Evolutionary conservation across 495 filamentous ascomycete genomes (phyloP), one percentile per base, ranked within the genome.

Genomic region (Penicillium argentinense): DNA sequence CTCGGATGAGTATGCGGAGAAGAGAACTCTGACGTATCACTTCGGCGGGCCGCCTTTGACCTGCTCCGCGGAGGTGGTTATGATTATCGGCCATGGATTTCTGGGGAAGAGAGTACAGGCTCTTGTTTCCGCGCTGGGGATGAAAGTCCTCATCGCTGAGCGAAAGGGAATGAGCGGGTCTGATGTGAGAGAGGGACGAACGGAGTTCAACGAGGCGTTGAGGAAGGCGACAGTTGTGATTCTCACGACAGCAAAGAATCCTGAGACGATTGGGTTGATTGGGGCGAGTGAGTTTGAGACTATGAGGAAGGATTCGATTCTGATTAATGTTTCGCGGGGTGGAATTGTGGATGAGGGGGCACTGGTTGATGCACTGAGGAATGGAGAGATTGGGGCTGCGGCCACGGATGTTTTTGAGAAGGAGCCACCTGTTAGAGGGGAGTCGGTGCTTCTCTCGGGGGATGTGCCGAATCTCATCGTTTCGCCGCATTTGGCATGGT

Each of bases 281-380:
- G 67, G 65, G 1, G 54, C 53, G 0, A 45, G 63, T 0, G 80
- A 84, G 57, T 60, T 85, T 9, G 22, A 47, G n/a, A 33, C 59
- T 9, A 81, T 85, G 76, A 63, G 57, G 9, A 49, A 59, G 0
- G 62, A 75, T 26, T 64, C 73, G 3, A 42, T 84, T 12, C 16
- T 85, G 9, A 59, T 83, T 38, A 83, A 85, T 54, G 72, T 81
- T 29, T 71, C 75, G 5, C 64, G 80, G 3, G 80, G 80, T 3
- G 80, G 79, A 0, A 76, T 83, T 43, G 74, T 84, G 5, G 69
- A 82, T 41, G 80, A 85, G 51, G 30, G 39, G 3, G 77, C 72
- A 0, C 21, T 36, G 33, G 33, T 36, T 36, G 33, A 36, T 14
- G 33, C 33, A 8, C 50, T 83, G 1, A 58, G 75, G 1, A 48